Evolutionary conservation across 2,329 filamentous ascomycete species (phyloP), one percentile per base, ranked within the genome.

Genomic region (Cladosporium sp.): DNA sequence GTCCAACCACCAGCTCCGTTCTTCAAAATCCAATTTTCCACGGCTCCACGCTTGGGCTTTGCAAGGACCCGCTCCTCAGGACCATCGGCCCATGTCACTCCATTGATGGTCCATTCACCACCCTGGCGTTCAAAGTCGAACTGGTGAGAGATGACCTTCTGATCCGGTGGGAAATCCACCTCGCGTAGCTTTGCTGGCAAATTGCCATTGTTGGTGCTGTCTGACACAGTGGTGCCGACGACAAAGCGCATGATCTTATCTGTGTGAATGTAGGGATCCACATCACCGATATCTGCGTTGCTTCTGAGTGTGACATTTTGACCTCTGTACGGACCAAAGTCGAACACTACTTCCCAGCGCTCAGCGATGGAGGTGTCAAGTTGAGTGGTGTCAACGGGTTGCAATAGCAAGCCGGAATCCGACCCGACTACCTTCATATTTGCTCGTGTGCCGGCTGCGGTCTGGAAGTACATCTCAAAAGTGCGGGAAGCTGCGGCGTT

Each of bases 331-430:
- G 58, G 50, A 11, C 72, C 61, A 55, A 83, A 83, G 63, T 82
- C 78, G 50, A 82, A 63, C 15, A 82, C 67, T 20, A 82, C 65
- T 55, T 83, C 79, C 55, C 76, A 82, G 3, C 79, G 72, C 59
- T 82, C 79, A 4, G 76, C 79, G 66, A 79, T 78, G 6, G 76
- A 67, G 32, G 79, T 64, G 25, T 69, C 67, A 5, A 80, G 57
- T 13, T 66, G 61, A n/a, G 66, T 66, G 3, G 69, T 64, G 5
- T 60, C 55, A 2, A 78, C 72, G 0, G 78, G 75, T 12, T 65
- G 56, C 4, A 65, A 64, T 8, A 80, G 68, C 0, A 80, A 71
- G 7, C 79, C 78, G 11, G 72, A 63, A 56, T 82, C 79, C 1
- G 76, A 78, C 1, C 64, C 78, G 43, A 83, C 75, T 20, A 81